Conservation (phyloP, 2,329 filamentous ascomycete species). For the Stachybotrys echinatus region DNA sequence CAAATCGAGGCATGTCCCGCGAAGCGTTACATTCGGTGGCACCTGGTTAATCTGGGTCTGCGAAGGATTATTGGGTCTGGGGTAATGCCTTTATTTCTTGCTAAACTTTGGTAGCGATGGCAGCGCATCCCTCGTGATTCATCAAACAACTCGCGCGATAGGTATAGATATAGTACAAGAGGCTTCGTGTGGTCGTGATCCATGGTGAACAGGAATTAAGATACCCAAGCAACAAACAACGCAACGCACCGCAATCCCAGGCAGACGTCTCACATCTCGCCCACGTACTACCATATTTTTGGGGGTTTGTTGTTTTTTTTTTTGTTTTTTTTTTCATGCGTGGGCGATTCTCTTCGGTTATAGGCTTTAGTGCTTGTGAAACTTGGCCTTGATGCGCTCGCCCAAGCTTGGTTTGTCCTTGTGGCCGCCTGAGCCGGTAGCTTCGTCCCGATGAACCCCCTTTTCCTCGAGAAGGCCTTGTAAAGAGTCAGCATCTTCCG, state of each 20-base stretch:
- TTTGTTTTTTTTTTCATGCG: too few species aligned
- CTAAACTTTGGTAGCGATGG: too few species aligned
- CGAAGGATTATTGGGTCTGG: not conserved
- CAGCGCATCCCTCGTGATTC: too few species aligned
- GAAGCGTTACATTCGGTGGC: not conserved
- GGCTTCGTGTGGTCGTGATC: not conserved
- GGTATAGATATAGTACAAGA: not conserved
- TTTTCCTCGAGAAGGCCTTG: conserved; percentile 29
- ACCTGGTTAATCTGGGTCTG: not conserved
- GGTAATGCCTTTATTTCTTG: not conserved
- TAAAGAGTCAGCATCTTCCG: not conserved
- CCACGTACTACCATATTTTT: not conserved
- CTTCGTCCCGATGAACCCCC: conserved; percentile 16
- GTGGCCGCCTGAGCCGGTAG: conserved; percentile 5
- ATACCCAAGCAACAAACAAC: not conserved
- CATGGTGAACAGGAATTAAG: not conserved
- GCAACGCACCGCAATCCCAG: too few species aligned
- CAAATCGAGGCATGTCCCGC: not conserved
- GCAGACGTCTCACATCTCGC: not conserved
- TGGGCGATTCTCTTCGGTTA: too few species aligned
- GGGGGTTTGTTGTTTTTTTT: too few species aligned
- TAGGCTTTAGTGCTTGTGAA: conserved; percentile 46
- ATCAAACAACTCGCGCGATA: too few species aligned
- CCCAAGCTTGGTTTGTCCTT: conserved; percentile 47
- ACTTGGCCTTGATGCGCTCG: conserved; percentile 65